Base-by-base conservation (phyloP, 1,284 basidiomycete genomes). In the Amylostereum chailletii region DNA sequence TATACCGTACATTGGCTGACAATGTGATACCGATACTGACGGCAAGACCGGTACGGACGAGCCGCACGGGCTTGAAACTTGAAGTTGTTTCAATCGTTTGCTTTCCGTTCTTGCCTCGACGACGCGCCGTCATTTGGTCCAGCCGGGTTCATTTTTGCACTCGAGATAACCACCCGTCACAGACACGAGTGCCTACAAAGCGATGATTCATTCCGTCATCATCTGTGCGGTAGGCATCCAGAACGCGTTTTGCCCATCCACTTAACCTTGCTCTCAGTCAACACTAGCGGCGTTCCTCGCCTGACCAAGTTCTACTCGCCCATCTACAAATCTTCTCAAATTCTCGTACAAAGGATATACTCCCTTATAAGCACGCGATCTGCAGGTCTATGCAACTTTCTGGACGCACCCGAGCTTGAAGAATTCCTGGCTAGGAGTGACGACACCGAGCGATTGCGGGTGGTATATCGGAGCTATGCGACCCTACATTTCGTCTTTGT, bases 401-500 rank as follows among this genome's bases (percentile, higher is more conserved):
- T 95, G 31, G 92, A 94, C 62, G 91, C 90, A 2, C 92, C 92
- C 8, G 91, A 94, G 65, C 75, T 95, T 31, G 84, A 88, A 60
- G 76, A 76, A n/a, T 83, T 83, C 57, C 71, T 90, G 43, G 78
- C 76, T 3, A 77, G 76, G 31, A 76, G 77, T 53, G 74, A 74
- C 33, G 75, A 71, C 48, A 66, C 68, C 27, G 84, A 86, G 55
- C 73, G 78, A 59, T 81, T 86, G 72, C 72, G 82, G 49, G 84
- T 90, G 27, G 86, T 90, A 19, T 90, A 90, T 61, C 70, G 86
- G 51, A 85, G 85, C 67, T 97, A 97, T 65, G 95, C 95, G 2
- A 99, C 95, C 2, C 76, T 99, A 31, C 94, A 93, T 70, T 99
- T 99, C 63, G 94, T 96, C 10, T 95, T 98, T 64, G 89, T 98